Evolutionary conservation across 2,329 filamentous ascomycete species (phyloP), one percentile per base, ranked within the genome.

Genomic region (Penicillium sp.): DNA sequence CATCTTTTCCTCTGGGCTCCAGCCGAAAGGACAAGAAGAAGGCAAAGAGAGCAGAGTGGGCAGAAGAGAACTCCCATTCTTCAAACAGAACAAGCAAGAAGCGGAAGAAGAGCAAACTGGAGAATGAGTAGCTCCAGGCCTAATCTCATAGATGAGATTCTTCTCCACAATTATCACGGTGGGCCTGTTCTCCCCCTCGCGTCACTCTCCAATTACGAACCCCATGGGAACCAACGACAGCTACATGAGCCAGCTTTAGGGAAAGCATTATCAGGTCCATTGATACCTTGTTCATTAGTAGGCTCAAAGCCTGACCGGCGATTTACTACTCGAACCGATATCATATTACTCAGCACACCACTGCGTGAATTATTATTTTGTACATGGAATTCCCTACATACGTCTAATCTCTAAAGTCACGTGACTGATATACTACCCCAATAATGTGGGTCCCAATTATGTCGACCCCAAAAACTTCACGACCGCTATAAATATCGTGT

Each of bases 391-490:
- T 2, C 2, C 3, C 22, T 19, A 21, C 8, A 26, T 42, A 13
- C 34, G 29, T 35, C 31, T 31, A 35, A 17, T 13, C 0, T 35
- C 0, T 6, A 12, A 22, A 29, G 17, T 45, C 47, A 49, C 41
- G 41, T 49, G 47, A 45, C 19, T 15, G 1, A 15, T 15, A 1
- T 1, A 1, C 15, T 4, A 6, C 8, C 15, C 35, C 19, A 33
- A 47, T 57, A 58, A 49, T 38, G 46, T 21, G 6, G 6, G 8
- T 4, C 17, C 31, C 19, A 26, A 46, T 57, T 59, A 49, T 39
- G 48, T 43, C 45, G 56, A 39, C 62, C 52, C 49, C 40, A 69
- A 54, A 40, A 69, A 69, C 35, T 63, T 64, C 6, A 69, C 57
- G 31, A 68, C 66, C 39, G 61, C 67, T 69, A 50, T 24, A 35